Conservation (phyloP, 2,329 filamentous ascomycete species). For the Coniochaeta sp. region DNA sequence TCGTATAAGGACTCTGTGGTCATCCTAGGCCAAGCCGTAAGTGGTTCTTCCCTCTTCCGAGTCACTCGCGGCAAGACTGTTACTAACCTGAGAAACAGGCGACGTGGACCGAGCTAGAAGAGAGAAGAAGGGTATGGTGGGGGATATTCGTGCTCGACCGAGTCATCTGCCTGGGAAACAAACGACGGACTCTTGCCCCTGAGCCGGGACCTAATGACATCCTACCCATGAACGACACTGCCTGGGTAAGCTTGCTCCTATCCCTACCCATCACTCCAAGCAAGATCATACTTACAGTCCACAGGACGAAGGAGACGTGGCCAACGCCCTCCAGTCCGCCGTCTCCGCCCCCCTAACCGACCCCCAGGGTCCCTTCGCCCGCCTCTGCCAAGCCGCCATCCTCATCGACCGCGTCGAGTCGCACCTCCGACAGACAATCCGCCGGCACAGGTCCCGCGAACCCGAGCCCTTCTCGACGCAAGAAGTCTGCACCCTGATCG, state of each 20-base stretch:
- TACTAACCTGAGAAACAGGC: conserved; percentile 14
- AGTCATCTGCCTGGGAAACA: conserved; percentile 19
- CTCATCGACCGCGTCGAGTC: conserved; percentile 24
- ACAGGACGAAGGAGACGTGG: conserved; percentile 28
- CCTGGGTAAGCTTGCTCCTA: conserved; percentile 25
- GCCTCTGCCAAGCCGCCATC: conserved; percentile 33
- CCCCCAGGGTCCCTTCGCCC: conserved; percentile 39
- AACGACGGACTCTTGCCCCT: conserved; percentile 12
- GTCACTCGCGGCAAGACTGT: neutral
- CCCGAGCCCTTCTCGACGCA: conserved; percentile 9
- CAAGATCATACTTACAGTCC: neutral
- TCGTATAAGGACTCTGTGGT: conserved; percentile 23
- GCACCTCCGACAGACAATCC: conserved; percentile 16
- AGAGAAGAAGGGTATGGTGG: conserved; percentile 39
- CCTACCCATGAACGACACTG: conserved; percentile 28
- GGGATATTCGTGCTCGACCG: conserved; percentile 37
- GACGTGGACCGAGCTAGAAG: conserved; percentile 40
- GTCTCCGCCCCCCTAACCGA: conserved; percentile 35
- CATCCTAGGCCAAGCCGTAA: conserved; percentile 27
- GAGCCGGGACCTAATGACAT: conserved; percentile 14
- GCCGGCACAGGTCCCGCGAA: conserved; percentile 4
- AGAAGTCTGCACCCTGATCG: conserved; percentile 11
- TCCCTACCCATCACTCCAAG: neutral
- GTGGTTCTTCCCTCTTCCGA: neutral
- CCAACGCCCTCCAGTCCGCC: conserved; percentile 16